A percentile compares a stretch with the other conserved stretches of the same genome.
These are phyloP conservation scores for Ascochyta viciae-villosae DNA, from an alignment of 2,329 filamentous ascomycete species.

Conservation along the genomic window DNA sequence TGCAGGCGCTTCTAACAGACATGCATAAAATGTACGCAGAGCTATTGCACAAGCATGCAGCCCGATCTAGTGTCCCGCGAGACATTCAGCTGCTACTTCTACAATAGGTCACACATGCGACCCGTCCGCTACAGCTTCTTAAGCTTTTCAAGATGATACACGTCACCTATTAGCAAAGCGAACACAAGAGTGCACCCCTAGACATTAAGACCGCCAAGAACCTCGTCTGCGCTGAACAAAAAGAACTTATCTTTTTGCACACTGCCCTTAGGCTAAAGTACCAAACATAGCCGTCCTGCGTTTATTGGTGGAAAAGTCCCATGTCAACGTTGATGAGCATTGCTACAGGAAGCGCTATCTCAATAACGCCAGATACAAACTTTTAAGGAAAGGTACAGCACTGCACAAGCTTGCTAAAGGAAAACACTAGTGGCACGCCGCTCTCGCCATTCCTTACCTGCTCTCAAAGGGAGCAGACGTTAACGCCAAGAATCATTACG, in stretches of 20 bases:
- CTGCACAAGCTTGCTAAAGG: conserved; percentile 12
- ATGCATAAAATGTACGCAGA: conserved; percentile 52
- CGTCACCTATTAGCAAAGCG: conserved; percentile 4
- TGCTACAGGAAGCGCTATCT: not conserved
- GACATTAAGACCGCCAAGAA: conserved; percentile 24
- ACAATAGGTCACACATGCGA: conserved; percentile 53
- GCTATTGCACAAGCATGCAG: conserved; percentile 49
- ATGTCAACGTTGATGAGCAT: conserved; percentile 15
- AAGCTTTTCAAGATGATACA: conserved; percentile 50
- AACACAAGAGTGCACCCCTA: not conserved
- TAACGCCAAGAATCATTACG: conserved; percentile 20
- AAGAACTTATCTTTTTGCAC: not conserved
- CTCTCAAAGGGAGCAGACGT: conserved; percentile 18
- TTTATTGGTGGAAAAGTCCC: conserved; percentile 23
- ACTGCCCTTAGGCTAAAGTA: not conserved
- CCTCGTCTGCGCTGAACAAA: conserved; percentile 39
- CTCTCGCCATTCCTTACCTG: conserved; percentile 24
- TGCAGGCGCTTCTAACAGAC: conserved; percentile 46
- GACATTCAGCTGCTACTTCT: conserved; percentile 51
- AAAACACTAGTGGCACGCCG: conserved; percentile 24
- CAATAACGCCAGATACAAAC: not conserved
- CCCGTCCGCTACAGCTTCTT: conserved; percentile 51
- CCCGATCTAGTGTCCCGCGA: conserved; percentile 37
- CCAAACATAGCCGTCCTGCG: conserved; percentile 28
- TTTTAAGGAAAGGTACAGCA: not conserved